Conservation (phyloP, 257 asterid species). For the Solanum tacnaense region DNA sequence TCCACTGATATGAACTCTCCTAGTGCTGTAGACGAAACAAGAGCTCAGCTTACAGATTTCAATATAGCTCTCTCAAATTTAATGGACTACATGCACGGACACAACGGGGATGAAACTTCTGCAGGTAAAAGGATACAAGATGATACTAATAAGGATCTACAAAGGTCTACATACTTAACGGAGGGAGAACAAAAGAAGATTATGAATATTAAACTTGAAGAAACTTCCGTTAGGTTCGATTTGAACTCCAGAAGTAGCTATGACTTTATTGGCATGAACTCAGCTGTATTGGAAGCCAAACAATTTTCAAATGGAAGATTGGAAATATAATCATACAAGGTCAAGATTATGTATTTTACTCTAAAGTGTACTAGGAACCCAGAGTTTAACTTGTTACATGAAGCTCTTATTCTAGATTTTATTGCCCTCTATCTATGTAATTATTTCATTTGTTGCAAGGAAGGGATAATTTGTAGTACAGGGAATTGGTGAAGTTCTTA, state of each 20-base stretch:
- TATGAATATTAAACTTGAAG: constrained; percentile 38
- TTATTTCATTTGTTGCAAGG: background rate
- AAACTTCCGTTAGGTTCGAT: constrained; percentile 48
- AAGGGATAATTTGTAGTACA: background rate
- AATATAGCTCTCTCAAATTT: constrained; percentile 58
- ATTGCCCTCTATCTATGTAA: background rate
- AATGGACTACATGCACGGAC: constrained; percentile 48
- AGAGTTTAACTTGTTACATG: background rate
- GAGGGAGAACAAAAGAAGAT: constrained; percentile 18
- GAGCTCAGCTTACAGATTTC: constrained; percentile 54
- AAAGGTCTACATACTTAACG: constrained; percentile 8
- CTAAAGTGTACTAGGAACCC: background rate
- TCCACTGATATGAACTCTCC: constrained; percentile 33
- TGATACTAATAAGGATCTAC: constrained; percentile 5
- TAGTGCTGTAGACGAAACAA: constrained; percentile 39
- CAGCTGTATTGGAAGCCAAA: constrained; percentile 27
- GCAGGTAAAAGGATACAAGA: constrained; percentile 11
- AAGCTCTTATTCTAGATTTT: background rate
- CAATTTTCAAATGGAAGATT: constrained; percentile 4
- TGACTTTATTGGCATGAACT: constrained; percentile 45
- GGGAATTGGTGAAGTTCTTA: background rate
- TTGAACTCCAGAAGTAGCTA: constrained; percentile 56
- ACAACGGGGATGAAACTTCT: constrained; percentile 16
- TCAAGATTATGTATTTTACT: background rate
- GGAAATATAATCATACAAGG: background rate